Evolutionary conservation across 257 asterid genomes (phyloP), one percentile per base, ranked within the genome.

Genomic region (Rauvolfia tetraphylla): DNA sequence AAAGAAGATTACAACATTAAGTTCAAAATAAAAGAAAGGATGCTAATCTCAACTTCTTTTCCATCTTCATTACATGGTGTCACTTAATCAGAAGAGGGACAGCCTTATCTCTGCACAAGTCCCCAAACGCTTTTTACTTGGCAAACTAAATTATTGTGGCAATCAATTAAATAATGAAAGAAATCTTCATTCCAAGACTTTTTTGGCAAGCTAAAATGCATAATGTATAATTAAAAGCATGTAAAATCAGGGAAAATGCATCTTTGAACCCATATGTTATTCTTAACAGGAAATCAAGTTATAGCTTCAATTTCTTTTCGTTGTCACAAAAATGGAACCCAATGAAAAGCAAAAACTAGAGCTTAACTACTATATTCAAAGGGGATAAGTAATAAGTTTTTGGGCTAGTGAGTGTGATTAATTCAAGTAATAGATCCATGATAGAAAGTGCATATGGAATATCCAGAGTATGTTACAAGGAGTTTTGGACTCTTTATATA

Each of bases 21-120:
- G 75, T 29, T 53, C 68, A 41, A 66, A 61, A 78, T 29, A 71
- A 56, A 61, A 82, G 70, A 41, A 62, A 4, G 0, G 22, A 62
- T 42, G 48, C 25, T 61, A 42, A 27, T 75, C 34, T 62, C 78
- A 61, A 12, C 33, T 44, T 31, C 11, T 27, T 31, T 12, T 23
- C 27, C 27, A 46, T 51, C 20, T 33, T n/a, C 31, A 18, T 48
- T 18, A 3, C 29, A 71, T 29, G 17, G 22, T 48, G 25, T 48
- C 62, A 27, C n/a, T 71, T 20, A 71, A 71, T n/a, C 11, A 23
- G 38, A 23, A 23, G 17, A 42, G 56, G 48, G 38, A 41, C 3
- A 41, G 0, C 48, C 23, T 10, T 41, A 68, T 10, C 41, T 34
- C 23, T 41, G 29, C 31, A 69, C 14, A 31, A 5, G 3, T 25